phyloP scores from a whole-genome alignment of 805 yeast species.

The baker's yeast (Saccharomyces cerevisiae) region DNA sequence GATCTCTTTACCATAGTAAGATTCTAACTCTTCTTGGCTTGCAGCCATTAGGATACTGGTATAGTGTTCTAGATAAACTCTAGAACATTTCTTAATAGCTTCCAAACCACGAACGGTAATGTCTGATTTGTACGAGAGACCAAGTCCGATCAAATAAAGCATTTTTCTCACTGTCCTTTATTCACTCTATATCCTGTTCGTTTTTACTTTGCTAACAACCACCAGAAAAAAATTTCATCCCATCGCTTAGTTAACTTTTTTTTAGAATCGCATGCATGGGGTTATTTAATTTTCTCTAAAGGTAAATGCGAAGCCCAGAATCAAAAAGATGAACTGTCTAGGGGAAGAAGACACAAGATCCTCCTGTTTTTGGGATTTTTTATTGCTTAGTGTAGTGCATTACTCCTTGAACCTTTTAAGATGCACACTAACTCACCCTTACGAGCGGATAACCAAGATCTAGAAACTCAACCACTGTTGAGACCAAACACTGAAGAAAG shows the following conservation, averaged over 20 bases:
- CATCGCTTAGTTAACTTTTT: not conserved
- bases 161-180: slow-evolving; percentile 31
- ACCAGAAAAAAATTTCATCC: not conserved
- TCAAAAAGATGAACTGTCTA: not conserved
- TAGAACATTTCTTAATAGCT: slow-evolving; percentile 68
- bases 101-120: slow-evolving; percentile 93
- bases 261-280: not conserved
- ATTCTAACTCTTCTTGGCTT: slow-evolving; percentile 60
- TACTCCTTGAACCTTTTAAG: not conserved
- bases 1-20: slow-evolving; percentile 77
- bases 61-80: slow-evolving; percentile 93
- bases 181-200: not conserved
- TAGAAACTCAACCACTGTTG: slow-evolving; percentile 19
- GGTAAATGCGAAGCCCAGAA: not conserved
- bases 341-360: not conserved
- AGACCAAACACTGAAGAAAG: not conserved
- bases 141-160: slow-evolving; percentile 88
- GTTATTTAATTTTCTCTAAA: not conserved
- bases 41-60: slow-evolving; percentile 95
- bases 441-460: slow-evolving; percentile 4
- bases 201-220: not conserved
- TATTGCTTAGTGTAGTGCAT: not conserved
- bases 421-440: not conserved
- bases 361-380: not conserved
- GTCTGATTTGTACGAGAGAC: slow-evolving; percentile 80